Conservation (phyloP, 2,329 filamentous ascomycete genomes). For the Aspergillus neoniger region DNA sequence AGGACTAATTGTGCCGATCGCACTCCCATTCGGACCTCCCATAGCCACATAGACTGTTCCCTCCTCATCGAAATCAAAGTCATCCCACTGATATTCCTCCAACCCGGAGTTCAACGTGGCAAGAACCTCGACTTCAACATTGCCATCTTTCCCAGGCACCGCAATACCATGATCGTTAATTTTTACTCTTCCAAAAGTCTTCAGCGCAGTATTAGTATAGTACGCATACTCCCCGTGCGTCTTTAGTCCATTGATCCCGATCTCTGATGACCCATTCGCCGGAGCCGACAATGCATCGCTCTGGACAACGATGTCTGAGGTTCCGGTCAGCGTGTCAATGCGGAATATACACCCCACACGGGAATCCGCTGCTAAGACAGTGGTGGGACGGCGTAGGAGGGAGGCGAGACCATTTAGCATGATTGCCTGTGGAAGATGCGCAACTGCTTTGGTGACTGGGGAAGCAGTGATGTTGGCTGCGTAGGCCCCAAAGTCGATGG, state of each 20-base stretch:
- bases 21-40: not conserved
- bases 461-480: not conserved
- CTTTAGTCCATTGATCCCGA: slow-evolving; percentile 24
- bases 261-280: slow-evolving; percentile 9
- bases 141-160: not conserved
- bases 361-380: slow-evolving; percentile 22
- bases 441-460: not conserved
- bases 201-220: slow-evolving; percentile 17
- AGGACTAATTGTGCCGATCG: slow-evolving; percentile 8
- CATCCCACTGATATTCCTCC: slow-evolving; percentile 15
- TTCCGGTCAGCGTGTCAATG: slow-evolving; percentile 18
- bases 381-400: slow-evolving; percentile 14
- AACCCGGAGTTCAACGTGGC: not conserved
- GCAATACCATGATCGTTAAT: slow-evolving; percentile 6
- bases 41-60: slow-evolving; percentile 19
- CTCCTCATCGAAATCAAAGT: slow-evolving; percentile 17
- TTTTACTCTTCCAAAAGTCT: slow-evolving; percentile 12
- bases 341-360: slow-evolving; percentile 18
- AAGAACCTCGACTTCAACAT: slow-evolving; percentile 11
- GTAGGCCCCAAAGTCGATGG: slow-evolving; percentile 17
- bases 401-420: slow-evolving; percentile 24
- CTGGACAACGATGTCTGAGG: slow-evolving; percentile 12
- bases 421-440: slow-evolving; percentile 16
- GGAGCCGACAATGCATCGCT: slow-evolving; percentile 4
- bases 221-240: slow-evolving; percentile 13